phyloP scores from a whole-genome alignment of 2,329 filamentous ascomycete species.

The Hawksworthiomyces lignivorus region DNA sequence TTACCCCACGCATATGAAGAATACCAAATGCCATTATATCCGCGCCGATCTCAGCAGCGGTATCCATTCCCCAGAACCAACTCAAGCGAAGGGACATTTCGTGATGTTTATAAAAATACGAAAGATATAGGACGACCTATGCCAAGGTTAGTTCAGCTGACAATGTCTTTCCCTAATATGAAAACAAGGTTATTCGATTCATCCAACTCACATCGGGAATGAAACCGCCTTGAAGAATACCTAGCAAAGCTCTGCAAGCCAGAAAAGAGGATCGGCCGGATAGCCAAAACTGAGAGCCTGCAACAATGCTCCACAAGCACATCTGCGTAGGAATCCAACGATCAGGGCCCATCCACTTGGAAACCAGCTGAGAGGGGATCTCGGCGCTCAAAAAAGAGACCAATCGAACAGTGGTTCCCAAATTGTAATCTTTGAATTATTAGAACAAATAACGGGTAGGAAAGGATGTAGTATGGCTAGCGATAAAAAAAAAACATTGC shows the following conservation, averaged over 20 bases:
- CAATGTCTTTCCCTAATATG: too few species aligned
- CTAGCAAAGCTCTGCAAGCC: constrained; percentile 28
- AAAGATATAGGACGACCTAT: constrained; percentile 24
- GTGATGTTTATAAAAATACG: constrained; percentile 33
- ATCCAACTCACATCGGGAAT: constrained; percentile 35
- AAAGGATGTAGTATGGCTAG: too few species aligned
- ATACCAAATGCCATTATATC: constrained; percentile 29
- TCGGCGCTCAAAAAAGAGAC: constrained; percentile 8
- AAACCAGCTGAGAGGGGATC: constrained; percentile 37
- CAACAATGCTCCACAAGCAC: constrained; percentile 45
- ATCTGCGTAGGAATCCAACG: constrained; percentile 53
- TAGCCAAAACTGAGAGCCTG: constrained; percentile 37
- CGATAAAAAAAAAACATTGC: background rate
- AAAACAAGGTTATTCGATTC: too few species aligned
- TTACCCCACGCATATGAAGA: constrained; percentile 29
- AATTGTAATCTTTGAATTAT: constrained; percentile 29
- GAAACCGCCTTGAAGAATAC: constrained; percentile 36
- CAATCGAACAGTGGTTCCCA: constrained; percentile 38
- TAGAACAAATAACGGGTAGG: background rate
- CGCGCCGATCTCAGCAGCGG: constrained; percentile 29
- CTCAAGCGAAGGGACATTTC: constrained; percentile 30
- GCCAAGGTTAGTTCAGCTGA: too few species aligned
- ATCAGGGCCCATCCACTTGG: constrained; percentile 49
- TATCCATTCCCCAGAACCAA: constrained; percentile 33
- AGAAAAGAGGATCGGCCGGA: constrained; percentile 31